These are phyloP conservation scores for Torulaspora delbrueckii DNA, from an alignment of 805 yeast species.

Conservation along the genomic window DNA sequence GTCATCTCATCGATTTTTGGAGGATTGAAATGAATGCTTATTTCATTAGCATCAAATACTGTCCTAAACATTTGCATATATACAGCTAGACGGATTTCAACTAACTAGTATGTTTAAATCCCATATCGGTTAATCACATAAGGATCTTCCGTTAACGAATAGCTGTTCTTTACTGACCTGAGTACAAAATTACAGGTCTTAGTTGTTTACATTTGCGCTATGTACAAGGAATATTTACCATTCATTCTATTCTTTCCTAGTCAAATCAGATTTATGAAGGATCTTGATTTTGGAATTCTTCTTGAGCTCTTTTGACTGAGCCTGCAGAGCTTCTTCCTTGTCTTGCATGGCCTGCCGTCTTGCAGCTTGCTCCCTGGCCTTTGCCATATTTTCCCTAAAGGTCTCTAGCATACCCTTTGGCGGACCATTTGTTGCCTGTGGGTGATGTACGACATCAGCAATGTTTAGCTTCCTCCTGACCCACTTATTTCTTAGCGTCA, in stretches of 20 bases:
- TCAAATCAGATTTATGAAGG: conserved; percentile 26
- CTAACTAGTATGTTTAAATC: background rate
- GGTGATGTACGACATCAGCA: conserved; percentile 58
- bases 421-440: conserved; percentile 34
- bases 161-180: too few species aligned
- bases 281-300: conserved; percentile 29
- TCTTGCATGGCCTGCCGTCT: conserved; percentile 37
- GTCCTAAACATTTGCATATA: too few species aligned
- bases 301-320: conserved; percentile 32
- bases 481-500: conserved; percentile 51
- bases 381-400: conserved; percentile 38
- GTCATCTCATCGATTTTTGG: too few species aligned
- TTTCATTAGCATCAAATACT: too few species aligned
- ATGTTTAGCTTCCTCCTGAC: conserved; percentile 56
- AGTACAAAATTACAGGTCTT: background rate
- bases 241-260: conserved; percentile 9
- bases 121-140: too few species aligned
- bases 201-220: background rate
- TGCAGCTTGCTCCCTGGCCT: conserved; percentile 39
- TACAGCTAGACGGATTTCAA: too few species aligned
- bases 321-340: conserved; percentile 34
- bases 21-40: too few species aligned
- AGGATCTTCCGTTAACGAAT: too few species aligned
- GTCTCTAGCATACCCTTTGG: conserved; percentile 37
- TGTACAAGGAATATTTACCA: conserved; percentile 6